These are phyloP conservation scores for Beauveria sp. DNA, from an alignment of 2,329 filamentous ascomycete species.

Conservation along the genomic window DNA sequence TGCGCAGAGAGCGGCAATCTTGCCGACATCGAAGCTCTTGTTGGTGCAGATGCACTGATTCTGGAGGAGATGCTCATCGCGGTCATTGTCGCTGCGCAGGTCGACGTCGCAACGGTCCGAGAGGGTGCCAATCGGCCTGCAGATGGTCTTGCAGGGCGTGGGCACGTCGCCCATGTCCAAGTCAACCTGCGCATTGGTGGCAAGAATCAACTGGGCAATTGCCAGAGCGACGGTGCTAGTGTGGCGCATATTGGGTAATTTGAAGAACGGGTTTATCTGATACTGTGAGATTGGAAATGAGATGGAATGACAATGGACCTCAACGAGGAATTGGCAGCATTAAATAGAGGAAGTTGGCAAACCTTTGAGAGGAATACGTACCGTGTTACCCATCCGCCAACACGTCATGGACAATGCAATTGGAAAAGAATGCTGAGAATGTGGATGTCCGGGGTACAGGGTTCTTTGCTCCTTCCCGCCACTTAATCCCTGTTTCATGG, in stretches of 20 bases:
- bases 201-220: neutral
- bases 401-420: neutral
- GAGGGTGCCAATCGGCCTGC: conserved; percentile 28
- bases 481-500: neutral
- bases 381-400: neutral
- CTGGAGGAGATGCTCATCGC: conserved; percentile 27
- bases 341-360: neutral
- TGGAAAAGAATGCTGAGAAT: neutral
- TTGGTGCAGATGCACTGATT: conserved; percentile 35
- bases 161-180: conserved; percentile 29
- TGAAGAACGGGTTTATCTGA: neutral
- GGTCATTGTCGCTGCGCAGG: conserved; percentile 22
- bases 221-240: neutral
- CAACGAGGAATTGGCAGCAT: neutral
- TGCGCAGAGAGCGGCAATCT: conserved; percentile 20
- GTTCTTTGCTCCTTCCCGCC: neutral
- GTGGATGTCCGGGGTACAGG: neutral
- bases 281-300: neutral
- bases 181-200: conserved; percentile 22
- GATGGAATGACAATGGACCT: neutral
- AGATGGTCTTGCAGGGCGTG: conserved; percentile 26
- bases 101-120: conserved; percentile 28
- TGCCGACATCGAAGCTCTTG: conserved; percentile 30
- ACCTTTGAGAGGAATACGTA: neutral
- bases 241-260: neutral